Evolutionary conservation across 352 stramenopile species (phyloP), one percentile per base, ranked within the genome.

Genomic region (Phytophthora cactorum): DNA sequence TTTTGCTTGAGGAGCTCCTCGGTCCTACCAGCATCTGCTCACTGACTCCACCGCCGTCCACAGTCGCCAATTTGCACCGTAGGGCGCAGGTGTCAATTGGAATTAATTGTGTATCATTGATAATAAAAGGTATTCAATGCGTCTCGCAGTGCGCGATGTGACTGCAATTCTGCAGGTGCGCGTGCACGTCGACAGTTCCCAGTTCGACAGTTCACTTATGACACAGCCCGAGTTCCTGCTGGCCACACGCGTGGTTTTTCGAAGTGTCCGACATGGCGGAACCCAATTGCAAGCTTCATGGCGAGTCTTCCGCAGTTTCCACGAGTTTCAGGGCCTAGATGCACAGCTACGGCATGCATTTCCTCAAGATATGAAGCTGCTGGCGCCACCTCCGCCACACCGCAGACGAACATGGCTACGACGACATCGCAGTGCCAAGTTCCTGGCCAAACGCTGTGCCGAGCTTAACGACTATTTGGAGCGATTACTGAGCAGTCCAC

Each of bases 191-290:
- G 67, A 82, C 25, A 75, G 79, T 41, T 91, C 84, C 44, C 82
- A 92, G 63, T 95, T 77, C 63, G 86, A 95, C 72, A 59, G 77
- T 45, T 86, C 75, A 9, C 78, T 91, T 58, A 95, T 95, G 88
- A 79, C 88, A 34, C 78, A 93, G 41, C 82, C 88, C 5, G 88
- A 95, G 73, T 95, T 91, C 65, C 52, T 81, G 12, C 72, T 95
- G 22, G 56, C 78, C 22, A 91, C 82, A 9, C 57, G 61, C 55
- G 73, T 94, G 17, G 77, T 89, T 3, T 91, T 95, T 67, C 76
- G 84, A 53, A 91, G 81, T 59, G 72, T 77, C 14, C 79, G 88
- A 57, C 70, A 78, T 54, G 86, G 84, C 17, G 68, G 72, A 31
- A 80, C 81, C 6, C 68, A 78, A 41, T 65, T 94, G 25, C 69